Percentiles rank a stretch among this genome's conserved stretches.
Evolutionary conservation across 768 basidiomycete species (phyloP).

Genomic region (Auricularia sp.): DNA sequence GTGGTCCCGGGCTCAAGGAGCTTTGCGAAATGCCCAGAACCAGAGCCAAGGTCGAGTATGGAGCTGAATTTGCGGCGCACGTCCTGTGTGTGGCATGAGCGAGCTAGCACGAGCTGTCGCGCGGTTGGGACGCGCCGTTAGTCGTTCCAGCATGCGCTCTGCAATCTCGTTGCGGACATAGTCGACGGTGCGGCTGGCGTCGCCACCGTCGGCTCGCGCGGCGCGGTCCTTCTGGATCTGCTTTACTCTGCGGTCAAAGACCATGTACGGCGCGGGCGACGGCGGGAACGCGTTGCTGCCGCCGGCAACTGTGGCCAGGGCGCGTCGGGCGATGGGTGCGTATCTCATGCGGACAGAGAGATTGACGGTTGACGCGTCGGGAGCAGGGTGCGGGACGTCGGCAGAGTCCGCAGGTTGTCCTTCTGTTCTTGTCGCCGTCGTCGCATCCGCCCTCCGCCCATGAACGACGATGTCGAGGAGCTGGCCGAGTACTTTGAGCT

Average conservation of each 20-base stretch:
- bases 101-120: neutral
- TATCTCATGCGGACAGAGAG: neutral
- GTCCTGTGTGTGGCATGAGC: constrained; percentile 46
- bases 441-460: neutral
- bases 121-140: constrained; percentile 45
- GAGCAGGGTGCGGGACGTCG: neutral
- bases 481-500: neutral
- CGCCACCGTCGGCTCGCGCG: constrained; percentile 43
- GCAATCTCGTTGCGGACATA: constrained; percentile 88
- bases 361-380: neutral
- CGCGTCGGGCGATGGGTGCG: constrained; percentile 1
- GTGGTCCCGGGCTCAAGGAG: constrained; percentile 60
- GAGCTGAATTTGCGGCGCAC: constrained; percentile 74
- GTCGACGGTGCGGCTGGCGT: constrained; percentile 69
- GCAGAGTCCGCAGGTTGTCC: neutral
- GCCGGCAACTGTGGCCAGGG: constrained; percentile 19
- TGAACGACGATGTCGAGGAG: neutral
- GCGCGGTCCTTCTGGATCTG: constrained; percentile 68
- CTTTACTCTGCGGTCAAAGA: constrained; percentile 82
- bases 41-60: constrained; percentile 81
- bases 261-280: constrained; percentile 54
- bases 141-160: constrained; percentile 80
- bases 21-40: constrained; percentile 86
- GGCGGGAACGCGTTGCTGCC: constrained; percentile 36
- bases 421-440: neutral